These are phyloP conservation scores for Aspergillus versicolor DNA, from an alignment of 2,329 filamentous ascomycete species.

Conservation along the genomic window DNA sequence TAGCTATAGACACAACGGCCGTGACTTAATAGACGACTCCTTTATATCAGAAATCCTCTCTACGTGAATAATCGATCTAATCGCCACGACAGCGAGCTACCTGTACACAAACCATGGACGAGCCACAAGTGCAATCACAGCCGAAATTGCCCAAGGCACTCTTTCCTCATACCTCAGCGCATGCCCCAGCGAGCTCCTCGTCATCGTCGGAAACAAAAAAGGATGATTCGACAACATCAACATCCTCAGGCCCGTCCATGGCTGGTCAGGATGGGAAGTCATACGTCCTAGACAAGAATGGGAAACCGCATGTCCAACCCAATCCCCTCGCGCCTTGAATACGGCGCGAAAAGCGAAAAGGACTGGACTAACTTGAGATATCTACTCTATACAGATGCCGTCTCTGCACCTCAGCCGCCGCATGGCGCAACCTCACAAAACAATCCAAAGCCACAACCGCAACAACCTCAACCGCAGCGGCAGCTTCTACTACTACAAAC, in stretches of 20 bases:
- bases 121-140: conserved; percentile 19
- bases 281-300: conserved; percentile 50
- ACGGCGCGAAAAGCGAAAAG: not conserved
- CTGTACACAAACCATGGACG: conserved; percentile 13
- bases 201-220: conserved; percentile 24
- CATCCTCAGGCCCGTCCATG: conserved; percentile 48
- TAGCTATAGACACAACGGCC: not conserved
- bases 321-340: not conserved
- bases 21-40: not conserved
- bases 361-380: not conserved
- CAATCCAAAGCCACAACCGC: conserved; percentile 40
- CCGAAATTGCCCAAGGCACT: conserved; percentile 10
- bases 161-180: conserved; percentile 18
- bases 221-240: conserved; percentile 18
- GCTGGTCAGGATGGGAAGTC: conserved; percentile 52
- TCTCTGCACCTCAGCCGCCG: conserved; percentile 48
- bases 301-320: conserved; percentile 46
- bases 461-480: conserved; percentile 23
- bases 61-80: not conserved
- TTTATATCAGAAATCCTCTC: not conserved
- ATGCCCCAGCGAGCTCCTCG: conserved; percentile 12
- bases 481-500: conserved; percentile 27
- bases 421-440: conserved; percentile 47
- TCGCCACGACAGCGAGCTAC: not conserved
- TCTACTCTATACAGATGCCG: conserved; percentile 39